Percentiles rank a stretch among this genome's conserved stretches.
Conservation (phyloP, 768 basidiomycete species). For the Lactarius psammicola region DNA sequence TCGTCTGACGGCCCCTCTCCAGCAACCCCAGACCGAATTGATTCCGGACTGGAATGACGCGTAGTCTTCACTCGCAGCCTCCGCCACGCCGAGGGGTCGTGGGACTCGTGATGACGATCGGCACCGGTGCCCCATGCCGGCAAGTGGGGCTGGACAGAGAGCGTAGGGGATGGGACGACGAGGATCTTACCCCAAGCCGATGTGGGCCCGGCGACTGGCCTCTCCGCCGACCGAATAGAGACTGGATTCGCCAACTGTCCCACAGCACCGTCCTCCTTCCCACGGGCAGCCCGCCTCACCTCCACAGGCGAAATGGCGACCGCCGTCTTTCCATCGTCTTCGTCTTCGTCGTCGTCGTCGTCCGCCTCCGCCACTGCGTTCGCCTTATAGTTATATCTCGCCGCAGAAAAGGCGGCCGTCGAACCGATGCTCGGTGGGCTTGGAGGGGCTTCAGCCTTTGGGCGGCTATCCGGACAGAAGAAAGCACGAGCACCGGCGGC, state of each 20-base stretch:
- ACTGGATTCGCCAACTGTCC: neutral
- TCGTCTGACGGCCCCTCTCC: neutral
- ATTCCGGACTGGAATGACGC: neutral
- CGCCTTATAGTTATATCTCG: neutral
- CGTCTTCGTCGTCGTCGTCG: neutral
- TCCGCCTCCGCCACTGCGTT: neutral
- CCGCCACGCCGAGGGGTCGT: neutral
- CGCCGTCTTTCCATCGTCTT: constrained; percentile 6
- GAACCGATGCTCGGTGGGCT: neutral
- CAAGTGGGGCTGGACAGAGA: neutral
- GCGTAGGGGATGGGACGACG: constrained; percentile 13
- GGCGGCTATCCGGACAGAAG: neutral
- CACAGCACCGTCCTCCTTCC: neutral
- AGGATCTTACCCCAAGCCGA: constrained; percentile 20
- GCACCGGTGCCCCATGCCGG: neutral
- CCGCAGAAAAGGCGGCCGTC: neutral
- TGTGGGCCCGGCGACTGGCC: neutral
- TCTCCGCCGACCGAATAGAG: neutral
- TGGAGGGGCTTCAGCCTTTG: neutral
- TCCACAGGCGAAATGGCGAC: constrained; percentile 8
- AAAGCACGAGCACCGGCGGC: neutral
- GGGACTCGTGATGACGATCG: neutral
- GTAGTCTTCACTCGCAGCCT: neutral
- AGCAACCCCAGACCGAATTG: too few species aligned
- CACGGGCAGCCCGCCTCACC: neutral